phyloP scores from a whole-genome alignment of 2,329 filamentous ascomycete genomes.

The Teratosphaeria pseudoeucalypti region DNA sequence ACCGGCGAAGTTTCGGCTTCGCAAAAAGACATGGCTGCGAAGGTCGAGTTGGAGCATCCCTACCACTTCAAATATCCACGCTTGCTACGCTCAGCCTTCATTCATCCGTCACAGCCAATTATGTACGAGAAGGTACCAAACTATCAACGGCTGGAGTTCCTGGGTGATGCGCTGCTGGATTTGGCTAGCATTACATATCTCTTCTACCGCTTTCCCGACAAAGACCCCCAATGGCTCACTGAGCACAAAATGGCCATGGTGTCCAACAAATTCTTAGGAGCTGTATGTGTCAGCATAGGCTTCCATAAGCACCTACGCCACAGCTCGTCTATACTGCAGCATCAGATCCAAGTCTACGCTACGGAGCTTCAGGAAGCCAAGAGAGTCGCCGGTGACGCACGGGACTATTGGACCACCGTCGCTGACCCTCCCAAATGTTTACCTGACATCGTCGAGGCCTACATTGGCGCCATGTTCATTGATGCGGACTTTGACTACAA shows the following conservation, averaged over 20 bases:
- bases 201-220: conserved; percentile 63
- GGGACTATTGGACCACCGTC: conserved; percentile 60
- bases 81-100: conserved; percentile 73
- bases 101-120: conserved; percentile 71
- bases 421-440: conserved; percentile 63
- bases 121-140: conserved; percentile 69
- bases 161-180: conserved; percentile 82
- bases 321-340: conserved; percentile 40
- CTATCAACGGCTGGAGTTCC: conserved; percentile 85
- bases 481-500: conserved; percentile 72
- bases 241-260: conserved; percentile 99
- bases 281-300: conserved; percentile 64
- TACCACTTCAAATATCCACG: conserved; percentile 66
- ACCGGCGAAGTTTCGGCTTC: conserved; percentile 48
- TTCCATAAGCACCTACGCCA: conserved; percentile 63
- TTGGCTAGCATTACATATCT: conserved; percentile 76
- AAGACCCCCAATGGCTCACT: conserved; percentile 91
- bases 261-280: conserved; percentile 86
- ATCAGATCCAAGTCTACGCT: conserved; percentile 45
- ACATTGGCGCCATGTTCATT: conserved; percentile 82
- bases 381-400: conserved; percentile 37
- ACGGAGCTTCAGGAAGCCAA: conserved; percentile 47
- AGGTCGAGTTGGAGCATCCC: conserved; percentile 49
- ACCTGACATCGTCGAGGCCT: conserved; percentile 80
- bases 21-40: conserved; percentile 57